These are phyloP conservation scores for Hortiboletus flavorubellus DNA, from an alignment of 768 basidiomycete genomes.

Conservation along the genomic window DNA sequence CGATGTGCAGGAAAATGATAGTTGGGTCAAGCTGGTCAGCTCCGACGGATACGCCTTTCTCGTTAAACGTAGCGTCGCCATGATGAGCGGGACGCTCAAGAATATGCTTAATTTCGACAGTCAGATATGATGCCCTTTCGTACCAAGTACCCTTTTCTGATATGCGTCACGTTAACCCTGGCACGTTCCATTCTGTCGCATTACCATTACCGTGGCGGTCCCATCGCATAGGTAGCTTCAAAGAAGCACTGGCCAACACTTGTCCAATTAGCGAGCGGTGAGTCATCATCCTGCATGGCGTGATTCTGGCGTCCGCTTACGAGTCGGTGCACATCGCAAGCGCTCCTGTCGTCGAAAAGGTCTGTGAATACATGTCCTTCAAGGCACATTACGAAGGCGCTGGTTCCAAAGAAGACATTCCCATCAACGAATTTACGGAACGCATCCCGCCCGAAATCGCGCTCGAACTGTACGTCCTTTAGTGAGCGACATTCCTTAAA, in stretches of 20 bases:
- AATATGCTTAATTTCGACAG: slow-evolving; percentile 76
- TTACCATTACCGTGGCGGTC: slow-evolving; percentile 10
- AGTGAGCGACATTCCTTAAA: neutral
- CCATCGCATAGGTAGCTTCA: slow-evolving; percentile 55
- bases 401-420: slow-evolving; percentile 72
- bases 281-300: slow-evolving; percentile 13
- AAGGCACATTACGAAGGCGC: slow-evolving; percentile 74
- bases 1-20: slow-evolving; percentile 29
- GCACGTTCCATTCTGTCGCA: slow-evolving; percentile 5
- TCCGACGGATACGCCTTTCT: slow-evolving; percentile 81
- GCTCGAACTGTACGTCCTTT: slow-evolving; percentile 72
- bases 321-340: slow-evolving; percentile 26
- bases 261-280: slow-evolving; percentile 73
- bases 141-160: slow-evolving; percentile 10
- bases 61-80: slow-evolving; percentile 69
- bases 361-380: slow-evolving; percentile 87
- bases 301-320: slow-evolving; percentile 3
- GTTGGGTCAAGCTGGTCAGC: slow-evolving; percentile 77
- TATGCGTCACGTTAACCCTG: neutral
- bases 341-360: slow-evolving; percentile 76
- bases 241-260: slow-evolving; percentile 68
- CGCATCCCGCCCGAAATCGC: slow-evolving; percentile 85
- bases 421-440: slow-evolving; percentile 72
- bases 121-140: slow-evolving; percentile 31
- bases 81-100: slow-evolving; percentile 76